Conservation (phyloP, 108 stramenopile species). For the Nitzschia palea region DNA sequence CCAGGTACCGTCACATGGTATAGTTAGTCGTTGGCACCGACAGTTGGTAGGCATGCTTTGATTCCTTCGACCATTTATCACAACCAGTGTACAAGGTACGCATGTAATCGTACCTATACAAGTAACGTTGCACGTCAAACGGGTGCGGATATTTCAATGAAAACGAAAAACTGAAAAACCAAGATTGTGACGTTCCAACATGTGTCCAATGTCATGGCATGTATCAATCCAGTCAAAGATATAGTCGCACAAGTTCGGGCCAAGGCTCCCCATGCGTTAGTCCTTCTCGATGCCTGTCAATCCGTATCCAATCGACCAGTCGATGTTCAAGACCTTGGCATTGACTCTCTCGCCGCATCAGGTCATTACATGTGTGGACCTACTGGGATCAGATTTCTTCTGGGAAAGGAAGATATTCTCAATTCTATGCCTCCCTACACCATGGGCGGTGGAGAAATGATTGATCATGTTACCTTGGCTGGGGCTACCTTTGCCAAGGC, state of each 20-base stretch:
- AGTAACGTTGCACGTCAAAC: too few relatives aligned
- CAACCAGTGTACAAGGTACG: too few relatives aligned
- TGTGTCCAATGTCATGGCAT: constrained; percentile 90
- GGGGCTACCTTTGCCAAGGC: constrained; percentile 83
- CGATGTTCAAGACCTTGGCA: constrained; percentile 85
- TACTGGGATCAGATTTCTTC: constrained; percentile 96
- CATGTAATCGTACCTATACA: too few relatives aligned
- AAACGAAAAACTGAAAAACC: too few relatives aligned
- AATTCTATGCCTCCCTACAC: constrained; percentile 90
- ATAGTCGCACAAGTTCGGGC: constrained; percentile 74
- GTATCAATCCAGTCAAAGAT: constrained; percentile 80
- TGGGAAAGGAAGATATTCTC: constrained; percentile 75
- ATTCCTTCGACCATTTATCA: too few relatives aligned
- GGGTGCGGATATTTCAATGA: constrained; percentile 57
- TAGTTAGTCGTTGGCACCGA: too few relatives aligned
- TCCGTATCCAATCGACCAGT: constrained; percentile 90
- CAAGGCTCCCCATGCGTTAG: constrained; percentile 64
- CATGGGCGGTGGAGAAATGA: constrained; percentile 97
- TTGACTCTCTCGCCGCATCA: constrained; percentile 95
- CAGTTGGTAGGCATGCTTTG: too few relatives aligned
- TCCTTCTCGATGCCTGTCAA: constrained; percentile 96
- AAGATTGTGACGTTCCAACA: constrained; percentile 92
- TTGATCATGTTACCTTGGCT: constrained; percentile 88
- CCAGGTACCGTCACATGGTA: too few relatives aligned
- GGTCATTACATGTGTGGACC: constrained; percentile 99